Conservation (phyloP, 768 basidiomycete species). For the Wakefieldia striispora region DNA sequence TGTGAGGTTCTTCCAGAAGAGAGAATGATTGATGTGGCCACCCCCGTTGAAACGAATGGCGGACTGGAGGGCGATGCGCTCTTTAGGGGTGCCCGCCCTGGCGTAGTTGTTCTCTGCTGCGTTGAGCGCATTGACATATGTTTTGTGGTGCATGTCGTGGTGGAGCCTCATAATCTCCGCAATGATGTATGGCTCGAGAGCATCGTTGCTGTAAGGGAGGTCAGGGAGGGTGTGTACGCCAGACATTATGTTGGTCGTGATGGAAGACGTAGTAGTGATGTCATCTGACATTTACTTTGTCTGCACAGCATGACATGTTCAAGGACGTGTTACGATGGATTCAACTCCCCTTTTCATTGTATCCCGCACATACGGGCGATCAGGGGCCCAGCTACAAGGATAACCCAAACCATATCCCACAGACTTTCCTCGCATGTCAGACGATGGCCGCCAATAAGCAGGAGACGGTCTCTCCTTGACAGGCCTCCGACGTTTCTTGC, state of each 20-base stretch:
- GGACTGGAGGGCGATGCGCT: conserved; percentile 28
- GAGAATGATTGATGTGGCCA: conserved; percentile 88
- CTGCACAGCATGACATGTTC: conserved; percentile 21
- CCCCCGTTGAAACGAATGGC: conserved; percentile 27
- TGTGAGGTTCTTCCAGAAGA: conserved; percentile 96
- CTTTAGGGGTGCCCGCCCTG: conserved; percentile 63
- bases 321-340: not conserved
- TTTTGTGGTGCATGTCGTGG: conserved; percentile 94
- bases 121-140: conserved; percentile 78
- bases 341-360: conserved; percentile 24
- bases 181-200: conserved; percentile 91
- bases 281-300: not conserved
- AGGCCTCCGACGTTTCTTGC: conserved; percentile 10
- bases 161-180: conserved; percentile 90
- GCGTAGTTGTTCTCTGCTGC: conserved; percentile 74
- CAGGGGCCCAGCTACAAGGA: conserved; percentile 28
- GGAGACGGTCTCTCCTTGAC: conserved; percentile 19
- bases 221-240: conserved; percentile 58
- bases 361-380: conserved; percentile 24
- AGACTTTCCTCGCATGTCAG: conserved; percentile 20
- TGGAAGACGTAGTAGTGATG: not conserved
- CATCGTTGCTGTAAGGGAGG: conserved; percentile 82
- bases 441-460: conserved; percentile 30
- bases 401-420: conserved; percentile 33
- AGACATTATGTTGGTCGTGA: conserved; percentile 36